Evolutionary conservation across 768 basidiomycete genomes (phyloP).

Genomic region (Suillus placidus): DNA sequence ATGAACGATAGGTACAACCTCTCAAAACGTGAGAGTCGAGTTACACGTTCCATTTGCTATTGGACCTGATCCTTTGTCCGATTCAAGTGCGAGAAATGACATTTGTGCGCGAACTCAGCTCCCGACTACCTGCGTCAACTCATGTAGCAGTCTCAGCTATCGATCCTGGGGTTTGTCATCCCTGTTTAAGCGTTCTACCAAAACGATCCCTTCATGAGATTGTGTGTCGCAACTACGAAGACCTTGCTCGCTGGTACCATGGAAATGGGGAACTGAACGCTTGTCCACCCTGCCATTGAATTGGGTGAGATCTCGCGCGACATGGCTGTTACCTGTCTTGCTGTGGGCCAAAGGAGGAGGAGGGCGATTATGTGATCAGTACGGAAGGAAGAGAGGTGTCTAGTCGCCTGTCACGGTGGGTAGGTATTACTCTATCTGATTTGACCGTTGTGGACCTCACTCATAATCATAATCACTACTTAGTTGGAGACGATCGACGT

Average conservation of each 20-base stretch:
- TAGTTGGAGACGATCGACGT: slow-evolving; percentile 21
- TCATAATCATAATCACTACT: background rate
- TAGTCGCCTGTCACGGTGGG: slow-evolving; percentile 39
- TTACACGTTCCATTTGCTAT: background rate
- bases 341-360: slow-evolving; percentile 32
- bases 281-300: slow-evolving; percentile 36
- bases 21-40: slow-evolving; percentile 26
- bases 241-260: slow-evolving; percentile 26
- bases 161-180: slow-evolving; percentile 37
- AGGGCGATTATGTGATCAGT: slow-evolving; percentile 36
- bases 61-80: background rate
- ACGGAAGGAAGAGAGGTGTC: slow-evolving; percentile 34
- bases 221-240: slow-evolving; percentile 6
- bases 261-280: slow-evolving; percentile 36
- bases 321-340: slow-evolving; percentile 35
- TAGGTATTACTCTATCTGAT: slow-evolving; percentile 18
- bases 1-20: slow-evolving; percentile 24
- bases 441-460: background rate
- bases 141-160: slow-evolving; percentile 29
- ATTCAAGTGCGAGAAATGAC: slow-evolving; percentile 33
- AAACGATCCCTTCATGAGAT: slow-evolving; percentile 8
- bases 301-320: background rate
- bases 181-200: slow-evolving; percentile 24
- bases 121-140: slow-evolving; percentile 24
- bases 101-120: slow-evolving; percentile 36